Evolutionary conservation across 805 yeast species (phyloP), one percentile per base, ranked within the genome.

Genomic region (Candida jianshihensis): DNA sequence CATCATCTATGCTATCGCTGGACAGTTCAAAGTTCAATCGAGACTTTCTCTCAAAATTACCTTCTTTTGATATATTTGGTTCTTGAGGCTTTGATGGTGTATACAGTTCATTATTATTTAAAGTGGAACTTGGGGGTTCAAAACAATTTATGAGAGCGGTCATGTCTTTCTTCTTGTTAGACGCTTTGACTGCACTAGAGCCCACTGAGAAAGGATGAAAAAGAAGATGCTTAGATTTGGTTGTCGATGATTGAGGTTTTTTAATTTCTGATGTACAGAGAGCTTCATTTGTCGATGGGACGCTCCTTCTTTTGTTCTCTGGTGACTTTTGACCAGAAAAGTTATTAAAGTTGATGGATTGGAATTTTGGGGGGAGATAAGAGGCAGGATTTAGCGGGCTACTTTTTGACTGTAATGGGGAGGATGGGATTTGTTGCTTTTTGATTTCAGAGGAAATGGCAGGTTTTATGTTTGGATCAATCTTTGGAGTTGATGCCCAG

Each of bases 401-500:
- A 16, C 19, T 31, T 8, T 39, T 31, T n/a, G 32, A 31, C 26
- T 45, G 47, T 14, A 46, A 19, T 22, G 56, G 55, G 0, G 56
- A 53, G 4, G 56, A 51, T 6, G 55, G 53, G 3, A 44, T 6
- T 12, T 24, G 31, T 13, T 19, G 32, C 24, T 27, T 41, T 11
- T 24, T 29, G 9, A 21, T 33, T 9, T 37, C 20, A 20, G 40
- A 19, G 5, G 45, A 16, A 9, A 24, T 3, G 8, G 42, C 36
- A 10, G 19, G 20, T 6, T 19, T 14, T 5, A 39, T 26, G 16
- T 42, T 36, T 7, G 41, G 25, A 8, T 35, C 41, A 12, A 17
- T 26, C 17, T 41, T 40, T 14, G 56, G 56, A 15, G 57, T 51
- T 11, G 53, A 51, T 4, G 39, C 53, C 57, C 57, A 53, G 31